These are phyloP conservation scores for Lachancea sp. DNA, from an alignment of 805 yeast genomes.

Conservation along the genomic window DNA sequence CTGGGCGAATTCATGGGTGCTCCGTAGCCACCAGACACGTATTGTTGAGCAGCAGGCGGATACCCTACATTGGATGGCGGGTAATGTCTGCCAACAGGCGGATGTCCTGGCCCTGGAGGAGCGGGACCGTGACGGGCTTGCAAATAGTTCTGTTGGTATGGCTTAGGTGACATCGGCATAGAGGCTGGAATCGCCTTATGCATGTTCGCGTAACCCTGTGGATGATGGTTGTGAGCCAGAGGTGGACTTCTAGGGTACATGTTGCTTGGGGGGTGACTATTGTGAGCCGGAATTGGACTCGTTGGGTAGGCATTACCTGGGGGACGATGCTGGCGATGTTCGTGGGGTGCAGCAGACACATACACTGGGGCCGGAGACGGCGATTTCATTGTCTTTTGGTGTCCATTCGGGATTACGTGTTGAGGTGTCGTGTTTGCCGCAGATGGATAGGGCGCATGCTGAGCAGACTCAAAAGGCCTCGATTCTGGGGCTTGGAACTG, in stretches of 20 bases:
- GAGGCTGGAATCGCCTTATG: no score
- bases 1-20: neutral
- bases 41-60: neutral
- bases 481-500: no score
- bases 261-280: neutral
- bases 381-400: no score
- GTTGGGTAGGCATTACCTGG: neutral
- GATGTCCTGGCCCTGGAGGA: neutral
- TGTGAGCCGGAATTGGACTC: constrained; percentile 5
- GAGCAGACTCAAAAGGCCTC: no score
- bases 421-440: no score
- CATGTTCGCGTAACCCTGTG: no score
- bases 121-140: no score
- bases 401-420: no score
- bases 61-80: neutral
- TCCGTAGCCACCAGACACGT: neutral
- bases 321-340: neutral
- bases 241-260: constrained; percentile 1
- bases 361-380: no score
- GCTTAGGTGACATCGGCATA: neutral
- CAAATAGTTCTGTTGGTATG: neutral
- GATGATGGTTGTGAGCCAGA: neutral
- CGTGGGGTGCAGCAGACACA: neutral
- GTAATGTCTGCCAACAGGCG: neutral
- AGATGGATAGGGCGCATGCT: no score